Evolutionary conservation across 495 filamentous ascomycete species (phyloP), one percentile per base, ranked within the genome.

Genomic region (Annulohypoxylon maeteangense): DNA sequence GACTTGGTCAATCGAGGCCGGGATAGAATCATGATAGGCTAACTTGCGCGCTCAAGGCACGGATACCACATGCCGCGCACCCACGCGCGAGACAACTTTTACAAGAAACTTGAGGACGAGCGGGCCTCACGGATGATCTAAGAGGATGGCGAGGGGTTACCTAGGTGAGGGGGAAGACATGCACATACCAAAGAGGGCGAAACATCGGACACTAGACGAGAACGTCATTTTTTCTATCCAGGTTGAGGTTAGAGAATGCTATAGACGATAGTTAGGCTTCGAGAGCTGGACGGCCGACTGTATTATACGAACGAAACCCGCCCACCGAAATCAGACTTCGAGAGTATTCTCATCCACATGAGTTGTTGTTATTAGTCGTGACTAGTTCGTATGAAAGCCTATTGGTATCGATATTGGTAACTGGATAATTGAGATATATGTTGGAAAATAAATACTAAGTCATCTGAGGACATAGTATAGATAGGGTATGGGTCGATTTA

Each of bases 21-120:
- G 3, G 36, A 40, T 40, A 12, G 20, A 51, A 57, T 16, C 12
- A 25, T 23, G 18, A 20, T 23, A 3, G 25, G 20, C 78, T 75
- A 77, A 76, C 75, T 51, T 18, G 8, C 3, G 8, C 3, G 18
- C 51, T 12, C 36, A 68, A 85, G 83, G 83, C 84, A 84, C 80
- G 83, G 83, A 75, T 86, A 78, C 79, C 83, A 86, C 77, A 78
- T 84, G 60, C 83, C 83, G 29, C 83, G 83, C 67, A 84, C 81
- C 70, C 69, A 81, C 70, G 80, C 78, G 47, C 83, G 83, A 68
- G 83, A 86, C 76, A 68, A 70, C 62, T 81, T 78, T 81, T 84
- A 84, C 78, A 76, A 74, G 63, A 74, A 83, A 70, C 75, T 85
- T 44, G 83, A 86, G 77, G 82, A 80, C 63, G 66, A 81, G 65